These are phyloP conservation scores for Fusarium proliferatum DNA, from an alignment of 2,329 filamentous ascomycete species.

Conservation along the genomic window DNA sequence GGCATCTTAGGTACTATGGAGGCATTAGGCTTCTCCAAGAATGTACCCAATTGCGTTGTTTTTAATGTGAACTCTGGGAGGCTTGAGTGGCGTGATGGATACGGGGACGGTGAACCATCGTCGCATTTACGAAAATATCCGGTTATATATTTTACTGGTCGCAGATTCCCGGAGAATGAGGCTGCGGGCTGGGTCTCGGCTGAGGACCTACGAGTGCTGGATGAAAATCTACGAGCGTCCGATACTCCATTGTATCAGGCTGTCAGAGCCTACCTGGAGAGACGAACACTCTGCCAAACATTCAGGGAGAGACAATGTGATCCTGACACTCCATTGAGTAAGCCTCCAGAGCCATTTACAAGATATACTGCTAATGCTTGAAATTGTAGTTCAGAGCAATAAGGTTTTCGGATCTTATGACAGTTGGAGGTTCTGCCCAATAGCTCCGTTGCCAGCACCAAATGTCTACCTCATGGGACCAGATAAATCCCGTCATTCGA, in stretches of 20 bases:
- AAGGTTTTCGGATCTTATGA: background rate
- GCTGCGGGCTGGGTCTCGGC: background rate
- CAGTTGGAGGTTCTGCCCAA: background rate
- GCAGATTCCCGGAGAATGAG: background rate
- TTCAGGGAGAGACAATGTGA: background rate
- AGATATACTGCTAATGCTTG: background rate
- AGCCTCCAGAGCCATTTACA: background rate
- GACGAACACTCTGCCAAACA: background rate
- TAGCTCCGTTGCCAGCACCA: background rate
- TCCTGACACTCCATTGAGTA: background rate
- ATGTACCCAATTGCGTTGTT: background rate
- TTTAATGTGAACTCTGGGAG: background rate
- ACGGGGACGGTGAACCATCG: background rate
- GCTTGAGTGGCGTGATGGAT: background rate
- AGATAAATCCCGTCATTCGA: background rate
- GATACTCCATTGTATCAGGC: background rate
- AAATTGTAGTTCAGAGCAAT: background rate
- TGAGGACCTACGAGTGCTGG: background rate
- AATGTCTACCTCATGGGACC: background rate
- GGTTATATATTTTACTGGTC: background rate
- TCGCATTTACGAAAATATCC: background rate
- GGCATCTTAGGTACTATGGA: background rate
- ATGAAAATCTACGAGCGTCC: background rate
- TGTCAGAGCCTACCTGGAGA: background rate
- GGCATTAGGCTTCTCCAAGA: background rate